Evolutionary conservation across 139 green algal species (phyloP), one percentile per base, ranked within the genome.

Genomic region (Penium margaritaceum): DNA sequence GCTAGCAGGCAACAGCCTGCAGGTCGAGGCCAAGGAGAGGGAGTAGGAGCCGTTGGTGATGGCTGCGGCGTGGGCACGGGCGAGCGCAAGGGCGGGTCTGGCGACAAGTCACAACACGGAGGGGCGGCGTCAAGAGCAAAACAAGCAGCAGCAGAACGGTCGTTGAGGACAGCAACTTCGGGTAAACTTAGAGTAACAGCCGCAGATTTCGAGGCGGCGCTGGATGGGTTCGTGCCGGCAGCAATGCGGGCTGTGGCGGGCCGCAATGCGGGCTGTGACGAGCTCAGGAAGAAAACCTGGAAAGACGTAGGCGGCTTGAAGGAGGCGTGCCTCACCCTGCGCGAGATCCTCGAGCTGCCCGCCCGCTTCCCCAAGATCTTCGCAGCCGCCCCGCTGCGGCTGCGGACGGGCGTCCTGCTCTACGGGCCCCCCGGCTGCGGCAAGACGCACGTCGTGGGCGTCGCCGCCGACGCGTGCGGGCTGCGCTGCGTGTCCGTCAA

Each of bases 351-450:
- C 53, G 81, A 90, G 72, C 76, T 96, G 65, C 92, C 92, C 15
- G 67, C 86, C 9, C 85, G 82, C 61, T 85, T 86, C 63, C 62
- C 87, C 1, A 29, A 69, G 1, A 74, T 92, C 27, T 83, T 91
- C 24, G 78, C 82, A 24, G 55, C 55, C 32, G 88, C 89, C 2
- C 91, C 92, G 0, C 81, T 99, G 68, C 86, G 93, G 14, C 85
- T 96, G 63, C 84, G 89, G 34, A 95, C 91, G 39, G 92, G 92
- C 12, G 81, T 95, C 60, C 85, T 99, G 75, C 85, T 99, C 57
- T 99, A 95, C 82, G 94, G 94, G n/a, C 94, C 94, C 1, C 89
- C 90, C 0, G 93, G 93, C 6, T 96, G 92, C 64, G 93, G 93
- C 71, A 98, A 98, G 83, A 97, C 93, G 57, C 90, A 96, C 63